Evolutionary conservation across 352 stramenopile genomes (phyloP), one percentile per base, ranked within the genome.

Genomic region (Pelagophyceae sp.): DNA sequence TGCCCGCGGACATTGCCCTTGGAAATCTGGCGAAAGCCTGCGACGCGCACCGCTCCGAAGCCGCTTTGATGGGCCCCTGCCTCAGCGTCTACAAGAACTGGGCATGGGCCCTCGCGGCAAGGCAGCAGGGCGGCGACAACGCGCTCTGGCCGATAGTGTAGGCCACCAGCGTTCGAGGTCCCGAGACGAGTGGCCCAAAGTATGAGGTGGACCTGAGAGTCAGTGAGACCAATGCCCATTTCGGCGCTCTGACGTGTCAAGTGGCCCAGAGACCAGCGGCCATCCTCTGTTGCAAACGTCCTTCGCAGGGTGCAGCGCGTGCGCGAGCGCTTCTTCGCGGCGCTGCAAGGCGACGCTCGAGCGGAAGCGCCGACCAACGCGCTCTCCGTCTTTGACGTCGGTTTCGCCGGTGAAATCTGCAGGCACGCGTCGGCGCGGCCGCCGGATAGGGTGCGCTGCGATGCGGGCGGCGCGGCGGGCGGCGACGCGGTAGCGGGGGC

Each of bases 31-130:
- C 67, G 38, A 17, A 0, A 3, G 51, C 35, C 35, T 74, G 67
- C 67, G 29, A 40, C 1, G 29, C 61, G 61, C 29, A 25, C n/a
- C n/a, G 29, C 61, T 33, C 11, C 3, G 27, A 32, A 11, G 35
- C 67, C 15, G 1, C 19, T 1, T 3, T 58, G 17, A 17, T 58
- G 19, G 31, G 11, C 17, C 35, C 67, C 15, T 74, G 67, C 37
- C 35, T 51, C 35, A 31, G 5, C 67, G n/a, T 74, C 67, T 35
- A 58, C 35, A 74, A 74, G 67, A 74, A 74, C 67, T 74, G 33
- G 38, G 51, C 1, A 33, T 74, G 67, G 67, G n/a, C 67, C 2
- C 38, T 74, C 17, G 67, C 33, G 38, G 38, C 67, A 37, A 17
- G 67, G 35, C 20, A 2, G 1, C 19, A 25, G 38, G 17, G 11